A percentile compares a stretch with the other conserved stretches of the same genome.
phyloP scores from a whole-genome alignment of 192 early-diverging fungal species.

The Backusella psychrophila region DNA sequence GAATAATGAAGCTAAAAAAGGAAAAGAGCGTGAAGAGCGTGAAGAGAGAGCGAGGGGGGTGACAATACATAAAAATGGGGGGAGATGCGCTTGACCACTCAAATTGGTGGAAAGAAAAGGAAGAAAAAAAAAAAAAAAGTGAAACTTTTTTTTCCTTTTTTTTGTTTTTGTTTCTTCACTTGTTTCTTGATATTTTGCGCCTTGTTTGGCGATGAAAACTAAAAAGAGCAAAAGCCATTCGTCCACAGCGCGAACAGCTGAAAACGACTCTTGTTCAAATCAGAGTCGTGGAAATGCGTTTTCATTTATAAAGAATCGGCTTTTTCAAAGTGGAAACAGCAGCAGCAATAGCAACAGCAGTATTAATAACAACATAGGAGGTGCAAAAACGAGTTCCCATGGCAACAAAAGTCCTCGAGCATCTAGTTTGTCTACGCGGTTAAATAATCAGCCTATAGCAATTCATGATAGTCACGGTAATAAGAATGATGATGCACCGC shows the following conservation, averaged over 20 bases:
- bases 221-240: slow-evolving; percentile 3
- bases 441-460: background rate
- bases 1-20: background rate
- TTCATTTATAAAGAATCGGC: slow-evolving; percentile 15
- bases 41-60: background rate
- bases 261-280: background rate
- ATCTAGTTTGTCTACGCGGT: background rate
- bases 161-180: background rate
- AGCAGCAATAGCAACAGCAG: background rate
- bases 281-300: slow-evolving; percentile 6
- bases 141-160: background rate
- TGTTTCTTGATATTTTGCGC: background rate
- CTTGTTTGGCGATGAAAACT: slow-evolving; percentile 14
- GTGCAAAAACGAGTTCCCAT: background rate
- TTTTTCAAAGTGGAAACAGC: slow-evolving; percentile 7
- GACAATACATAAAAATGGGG: background rate
- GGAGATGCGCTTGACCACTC: background rate
- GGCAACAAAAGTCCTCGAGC: slow-evolving; percentile 1
- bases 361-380: background rate
- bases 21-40: background rate
- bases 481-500: background rate
- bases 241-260: background rate
- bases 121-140: background rate
- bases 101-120: background rate
- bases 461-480: background rate